Percentiles rank a stretch among this genome's conserved stretches.
Conservation (phyloP, 768 basidiomycete species). For the Mycena olivaceomarginata region DNA sequence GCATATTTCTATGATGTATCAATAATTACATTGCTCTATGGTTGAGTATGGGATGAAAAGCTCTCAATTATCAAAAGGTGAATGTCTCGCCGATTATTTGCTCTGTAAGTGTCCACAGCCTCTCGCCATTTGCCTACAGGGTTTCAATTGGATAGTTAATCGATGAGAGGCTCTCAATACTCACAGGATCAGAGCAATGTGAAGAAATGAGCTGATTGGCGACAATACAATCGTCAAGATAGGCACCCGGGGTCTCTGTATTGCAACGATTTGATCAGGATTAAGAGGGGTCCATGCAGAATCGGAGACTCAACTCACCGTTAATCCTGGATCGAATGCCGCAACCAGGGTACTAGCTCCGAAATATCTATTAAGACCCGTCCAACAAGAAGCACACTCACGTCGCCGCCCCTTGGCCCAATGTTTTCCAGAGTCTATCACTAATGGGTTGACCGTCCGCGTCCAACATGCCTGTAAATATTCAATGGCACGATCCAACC, state of each 20-base stretch:
- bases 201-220: slow-evolving; percentile 9
- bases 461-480: slow-evolving; percentile 16
- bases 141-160: not conserved
- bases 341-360: slow-evolving; percentile 30
- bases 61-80: not conserved
- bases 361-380: not conserved
- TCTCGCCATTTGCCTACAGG: slow-evolving; percentile 13
- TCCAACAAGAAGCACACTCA: not conserved
- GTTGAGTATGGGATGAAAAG: too few relatives aligned
- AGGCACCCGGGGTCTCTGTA: slow-evolving; percentile 23
- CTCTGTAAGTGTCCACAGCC: slow-evolving; percentile 16
- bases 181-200: slow-evolving; percentile 23
- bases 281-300: not conserved
- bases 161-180: not conserved
- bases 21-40: too few relatives aligned
- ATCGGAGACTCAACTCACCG: not conserved
- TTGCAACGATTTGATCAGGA: not conserved
- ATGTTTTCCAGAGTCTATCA: not conserved
- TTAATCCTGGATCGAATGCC: slow-evolving; percentile 33
- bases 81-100: slow-evolving; percentile 4
- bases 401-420: slow-evolving; percentile 27
- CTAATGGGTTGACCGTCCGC: slow-evolving; percentile 21
- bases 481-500: not conserved
- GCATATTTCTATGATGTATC: too few relatives aligned
- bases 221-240: slow-evolving; percentile 5